phyloP scores from a whole-genome alignment of 2,329 filamentous ascomycete genomes.

The Fusarium paranaense region DNA sequence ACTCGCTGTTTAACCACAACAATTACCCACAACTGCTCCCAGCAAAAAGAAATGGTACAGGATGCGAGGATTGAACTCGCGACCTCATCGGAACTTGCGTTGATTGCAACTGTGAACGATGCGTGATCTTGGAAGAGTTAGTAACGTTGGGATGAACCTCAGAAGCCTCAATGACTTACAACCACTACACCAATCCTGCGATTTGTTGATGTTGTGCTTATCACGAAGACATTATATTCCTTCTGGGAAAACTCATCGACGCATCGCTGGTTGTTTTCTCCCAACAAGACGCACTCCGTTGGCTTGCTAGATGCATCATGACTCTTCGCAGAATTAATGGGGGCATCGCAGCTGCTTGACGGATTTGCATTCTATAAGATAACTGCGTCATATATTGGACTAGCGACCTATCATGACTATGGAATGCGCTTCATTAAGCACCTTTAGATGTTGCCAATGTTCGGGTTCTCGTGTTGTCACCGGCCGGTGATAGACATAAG shows the following conservation, averaged over 20 bases:
- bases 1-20: not conserved
- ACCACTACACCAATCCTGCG: conserved; percentile 12
- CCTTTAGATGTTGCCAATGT: not conserved
- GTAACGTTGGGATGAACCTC: not conserved
- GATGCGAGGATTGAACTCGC: conserved; percentile 22
- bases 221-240: not conserved
- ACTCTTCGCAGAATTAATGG: not conserved
- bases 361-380: not conserved
- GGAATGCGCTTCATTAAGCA: not conserved
- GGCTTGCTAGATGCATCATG: not conserved
- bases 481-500: not conserved
- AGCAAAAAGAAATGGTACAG: conserved; percentile 2
- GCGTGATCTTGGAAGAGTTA: not conserved
- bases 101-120: conserved; percentile 5
- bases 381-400: not conserved
- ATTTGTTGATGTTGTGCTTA: not conserved
- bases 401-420: not conserved
- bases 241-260: not conserved
- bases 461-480: not conserved
- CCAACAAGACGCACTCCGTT: not conserved
- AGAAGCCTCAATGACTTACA: not conserved
- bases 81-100: conserved; percentile 11
- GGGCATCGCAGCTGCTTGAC: not conserved
- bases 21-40: not conserved
- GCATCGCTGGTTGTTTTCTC: not conserved